Evolutionary conservation across 2,329 filamentous ascomycete genomes (phyloP), one percentile per base, ranked within the genome.

Genomic region (Ophiosphaerella herpotricha): DNA sequence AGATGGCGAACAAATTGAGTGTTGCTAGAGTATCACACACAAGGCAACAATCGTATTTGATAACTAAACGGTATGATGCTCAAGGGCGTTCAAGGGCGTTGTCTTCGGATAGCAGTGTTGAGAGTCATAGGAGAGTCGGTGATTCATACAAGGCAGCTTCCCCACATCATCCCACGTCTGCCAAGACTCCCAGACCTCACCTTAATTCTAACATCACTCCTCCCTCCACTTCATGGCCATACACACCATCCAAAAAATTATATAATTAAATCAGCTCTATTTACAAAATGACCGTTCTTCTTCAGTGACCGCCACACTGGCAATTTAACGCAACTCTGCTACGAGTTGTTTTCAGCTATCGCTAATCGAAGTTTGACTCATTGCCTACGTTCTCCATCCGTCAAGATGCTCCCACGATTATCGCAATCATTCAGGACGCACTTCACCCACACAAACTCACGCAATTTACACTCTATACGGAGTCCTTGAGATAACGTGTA

Each of bases 361-460:
- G 48, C 48, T 56, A 50, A 42, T 63, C 58, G 46, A 58, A 61
- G 57, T 49, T 54, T 55, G 35, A 60, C 54, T 35, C 53, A 54
- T 54, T 52, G 50, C 55, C 64, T 67, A 61, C 54, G 31, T 51
- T 53, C 33, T 48, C 55, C 50, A 55, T 51, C 53, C 61, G 70
- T 66, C 77, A 81, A 78, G 55, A 83, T 83, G 81, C 70, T 75
- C 74, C 75, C 71, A 65, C 68, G 73, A 75, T 68, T 78, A 63
- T 74, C 76, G 52, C 67, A 72, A 61, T 69, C 77, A 54, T 80
- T 77, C 66, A 75, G 74, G 61, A 75, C 78, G 60, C 77, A 80
- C 61, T 73, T 77, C 59, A 78, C 74, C 43, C 78, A 82, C 65
- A 80, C 78, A 38, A 79, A 80, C 54, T 78, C 76, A 26, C 74